Evolutionary conservation across 768 basidiomycete species (phyloP), one percentile per base, ranked within the genome.

Genomic region (Antrodiella citrinella): DNA sequence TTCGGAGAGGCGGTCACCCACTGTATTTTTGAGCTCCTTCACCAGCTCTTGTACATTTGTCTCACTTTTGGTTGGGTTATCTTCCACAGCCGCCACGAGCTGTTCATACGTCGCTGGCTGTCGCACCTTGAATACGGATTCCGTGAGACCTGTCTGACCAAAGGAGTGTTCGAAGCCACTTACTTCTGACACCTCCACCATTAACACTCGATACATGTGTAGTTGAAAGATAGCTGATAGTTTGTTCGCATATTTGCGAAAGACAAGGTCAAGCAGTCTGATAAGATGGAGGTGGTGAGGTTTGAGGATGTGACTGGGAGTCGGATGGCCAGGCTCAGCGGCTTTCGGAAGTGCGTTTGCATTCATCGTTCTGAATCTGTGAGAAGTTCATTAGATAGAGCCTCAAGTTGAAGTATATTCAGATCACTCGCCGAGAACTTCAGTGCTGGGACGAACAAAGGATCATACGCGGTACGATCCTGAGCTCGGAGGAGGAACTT

Each of bases 221-320:
- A 88, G 67, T 12, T 78, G 61, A 59, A 86, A 89, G 4, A 65
- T 55, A 19, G 76, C 61, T 1, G 85, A 78, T 9, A 87, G 71
- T 21, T 71, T 71, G 49, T 72, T 73, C 21, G 72, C 71, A 51
- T 72, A 71, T 54, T 84, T 81, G 60, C 78, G 82, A 63, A 82
- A 86, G 3, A 77, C 67, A 11, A 84, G 67, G 51, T 81, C 69
- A 26, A 90, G 69, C 21, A 88, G 68, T 26, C 76, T 75, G 25
- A 91, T 69, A 13, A 91, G 68, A 45, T 76, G 75, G 46, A 91
- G 70, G 61, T 92, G 90, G 58, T 91, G 89, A 1, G 89, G 86
- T 49, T 81, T 74, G 23, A 91, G 72, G 50, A 80, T 72, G 65
- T 87, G 83, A 47, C 80, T 76, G 4, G 76, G 74, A 1, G 83